Percentiles rank a stretch among this genome's conserved stretches.
These are phyloP conservation scores for Kwoniella dendrophila DNA, from an alignment of 768 basidiomycete species.

Conservation along the genomic window DNA sequence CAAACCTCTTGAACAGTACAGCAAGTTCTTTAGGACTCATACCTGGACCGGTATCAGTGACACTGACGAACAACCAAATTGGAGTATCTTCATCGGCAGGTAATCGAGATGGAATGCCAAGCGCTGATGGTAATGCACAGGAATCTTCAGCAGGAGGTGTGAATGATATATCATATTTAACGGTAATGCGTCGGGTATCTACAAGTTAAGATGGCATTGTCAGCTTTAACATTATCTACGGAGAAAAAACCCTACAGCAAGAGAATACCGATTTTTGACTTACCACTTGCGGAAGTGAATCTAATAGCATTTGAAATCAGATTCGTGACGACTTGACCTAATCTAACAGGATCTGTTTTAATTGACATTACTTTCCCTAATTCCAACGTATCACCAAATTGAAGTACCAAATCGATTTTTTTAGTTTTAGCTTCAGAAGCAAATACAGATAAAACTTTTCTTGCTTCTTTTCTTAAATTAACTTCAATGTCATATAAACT, in stretches of 20 bases:
- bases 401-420: constrained; percentile 49
- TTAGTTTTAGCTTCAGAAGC: constrained; percentile 51
- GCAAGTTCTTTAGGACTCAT: constrained; percentile 47
- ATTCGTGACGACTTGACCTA: constrained; percentile 55
- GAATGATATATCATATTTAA: constrained; percentile 52
- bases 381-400: constrained; percentile 52
- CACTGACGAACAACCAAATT: constrained; percentile 46
- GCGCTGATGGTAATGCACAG: constrained; percentile 39
- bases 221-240: too few species aligned
- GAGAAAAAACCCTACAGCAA: too few species aligned
- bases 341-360: constrained; percentile 48
- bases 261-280: not conserved
- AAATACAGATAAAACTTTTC: constrained; percentile 54
- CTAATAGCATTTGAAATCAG: constrained; percentile 55
- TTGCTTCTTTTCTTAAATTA: constrained; percentile 47
- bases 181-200: constrained; percentile 39
- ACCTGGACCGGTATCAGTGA: constrained; percentile 52
- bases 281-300: constrained; percentile 46
- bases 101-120: constrained; percentile 24
- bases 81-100: constrained; percentile 38
- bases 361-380: constrained; percentile 20
- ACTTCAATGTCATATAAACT: constrained; percentile 49
- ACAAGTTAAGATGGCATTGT: not conserved
- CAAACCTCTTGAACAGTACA: constrained; percentile 51
- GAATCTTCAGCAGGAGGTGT: constrained; percentile 44